Conservation (phyloP, 768 basidiomycete species). For the Mycena indigotica region DNA sequence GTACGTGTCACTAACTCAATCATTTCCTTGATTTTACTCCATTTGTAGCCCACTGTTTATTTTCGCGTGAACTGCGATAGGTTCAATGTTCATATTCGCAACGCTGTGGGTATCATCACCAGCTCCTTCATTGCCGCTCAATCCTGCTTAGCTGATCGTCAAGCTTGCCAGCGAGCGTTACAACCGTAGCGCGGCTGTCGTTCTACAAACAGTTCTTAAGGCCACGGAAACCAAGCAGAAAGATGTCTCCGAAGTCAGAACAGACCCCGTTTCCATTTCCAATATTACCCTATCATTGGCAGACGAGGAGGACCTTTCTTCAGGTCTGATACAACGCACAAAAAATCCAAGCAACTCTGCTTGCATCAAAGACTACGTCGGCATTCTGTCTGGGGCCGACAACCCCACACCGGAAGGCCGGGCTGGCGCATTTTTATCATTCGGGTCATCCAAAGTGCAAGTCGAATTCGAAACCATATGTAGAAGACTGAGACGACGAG, state of each 20-base stretch:
- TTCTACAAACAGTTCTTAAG: conserved; percentile 72
- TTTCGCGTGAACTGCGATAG: conserved; percentile 89
- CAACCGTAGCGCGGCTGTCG: conserved; percentile 71
- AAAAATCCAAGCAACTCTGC: conserved; percentile 60
- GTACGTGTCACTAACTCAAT: conserved; percentile 45
- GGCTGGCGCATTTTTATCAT: conserved; percentile 71
- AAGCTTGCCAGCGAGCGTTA: conserved; percentile 76
- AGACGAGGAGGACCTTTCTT: conserved; percentile 62
- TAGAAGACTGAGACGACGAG: conserved; percentile 63
- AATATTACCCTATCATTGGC: conserved; percentile 65
- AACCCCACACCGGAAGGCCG: conserved; percentile 77
- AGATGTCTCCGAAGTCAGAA: conserved; percentile 59
- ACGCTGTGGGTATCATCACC: conserved; percentile 57
- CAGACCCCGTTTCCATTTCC: conserved; percentile 69
- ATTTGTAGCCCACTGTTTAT: conserved; percentile 63
- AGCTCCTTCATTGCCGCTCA: not conserved
- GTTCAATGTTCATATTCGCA: conserved; percentile 85
- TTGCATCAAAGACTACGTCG: conserved; percentile 79
- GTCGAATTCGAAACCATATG: conserved; percentile 80
- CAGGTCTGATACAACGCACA: conserved; percentile 58
- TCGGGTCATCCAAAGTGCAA: conserved; percentile 68
- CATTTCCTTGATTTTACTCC: conserved; percentile 10
- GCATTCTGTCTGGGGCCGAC: conserved; percentile 77
- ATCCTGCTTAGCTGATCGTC: conserved; percentile 66
- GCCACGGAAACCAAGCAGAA: conserved; percentile 67